phyloP scores from a whole-genome alignment of 2,329 filamentous ascomycete genomes.

The Trichoderma citrinoviride region DNA sequence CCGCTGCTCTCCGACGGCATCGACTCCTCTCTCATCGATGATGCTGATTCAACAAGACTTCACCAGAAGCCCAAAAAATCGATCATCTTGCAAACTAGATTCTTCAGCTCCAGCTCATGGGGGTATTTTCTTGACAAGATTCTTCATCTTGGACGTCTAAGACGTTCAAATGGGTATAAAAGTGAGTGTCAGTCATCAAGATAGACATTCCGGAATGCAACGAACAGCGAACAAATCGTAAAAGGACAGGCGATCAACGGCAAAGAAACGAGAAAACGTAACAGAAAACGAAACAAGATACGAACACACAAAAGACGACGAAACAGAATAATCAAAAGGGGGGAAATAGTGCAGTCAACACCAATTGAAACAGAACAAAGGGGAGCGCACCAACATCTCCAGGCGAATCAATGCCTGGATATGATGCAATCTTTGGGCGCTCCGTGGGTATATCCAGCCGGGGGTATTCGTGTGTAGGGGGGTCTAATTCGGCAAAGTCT shows the following conservation, averaged over 20 bases:
- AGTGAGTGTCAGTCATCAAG: slow-evolving; percentile 37
- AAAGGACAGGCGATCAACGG: slow-evolving; percentile 17
- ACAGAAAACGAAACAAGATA: slow-evolving; percentile 22
- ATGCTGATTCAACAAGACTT: neutral
- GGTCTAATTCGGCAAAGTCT: slow-evolving; percentile 53
- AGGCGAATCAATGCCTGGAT: slow-evolving; percentile 34
- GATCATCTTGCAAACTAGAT: slow-evolving; percentile 31
- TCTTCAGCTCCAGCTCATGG: slow-evolving; percentile 29
- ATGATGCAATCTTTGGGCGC: slow-evolving; percentile 48
- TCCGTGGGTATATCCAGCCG: slow-evolving; percentile 65
- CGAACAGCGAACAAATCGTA: slow-evolving; percentile 26
- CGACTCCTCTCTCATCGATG: neutral
- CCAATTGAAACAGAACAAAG: neutral
- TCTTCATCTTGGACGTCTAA: slow-evolving; percentile 33
- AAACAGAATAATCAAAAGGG: slow-evolving; percentile 18
- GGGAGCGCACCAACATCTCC: slow-evolving; percentile 24
- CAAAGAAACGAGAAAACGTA: slow-evolving; percentile 22
- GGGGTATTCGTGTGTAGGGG: slow-evolving; percentile 54
- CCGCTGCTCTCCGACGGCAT: neutral
- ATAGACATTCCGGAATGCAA: slow-evolving; percentile 29
- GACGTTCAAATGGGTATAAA: slow-evolving; percentile 38
- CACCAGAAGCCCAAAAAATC: slow-evolving; percentile 3
- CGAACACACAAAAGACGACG: slow-evolving; percentile 20
- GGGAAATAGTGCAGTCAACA: neutral
- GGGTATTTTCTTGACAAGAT: slow-evolving; percentile 35